Evolutionary conservation across 192 early-diverging fungal species (phyloP), one percentile per base, ranked within the genome.

Genomic region (Chytriomyces sp.): DNA sequence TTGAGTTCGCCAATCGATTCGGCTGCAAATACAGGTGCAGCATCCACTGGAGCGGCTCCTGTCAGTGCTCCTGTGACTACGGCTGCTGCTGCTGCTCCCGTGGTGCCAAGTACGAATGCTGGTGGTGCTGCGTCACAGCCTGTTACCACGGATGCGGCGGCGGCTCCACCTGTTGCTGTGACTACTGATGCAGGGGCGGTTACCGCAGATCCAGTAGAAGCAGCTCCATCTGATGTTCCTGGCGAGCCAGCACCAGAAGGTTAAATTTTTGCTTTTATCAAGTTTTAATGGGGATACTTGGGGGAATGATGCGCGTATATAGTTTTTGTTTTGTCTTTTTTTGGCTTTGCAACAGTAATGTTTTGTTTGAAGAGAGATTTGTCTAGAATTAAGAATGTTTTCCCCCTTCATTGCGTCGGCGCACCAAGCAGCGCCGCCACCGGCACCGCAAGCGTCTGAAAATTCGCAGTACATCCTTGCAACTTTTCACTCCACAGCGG

Each of bases 401-500:
- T 2, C 28, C 35, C 35, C 35, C 4, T 35, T 35, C 35, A 35
- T 35, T 35, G 35, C 1, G 35, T 43, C 44, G 49, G 69, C n/a
- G 57, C 69, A 10, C 57, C 71, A 44, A 73, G 18, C 8, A 62
- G 26, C 5, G 26, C 11, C 35, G 28, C 60, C 9, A 73, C 57
- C 6, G 23, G 18, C 28, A 23, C 6, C 35, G 66, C 63, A 3
- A 50, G 16, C 10, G 11, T 49, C 47, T 49, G 23, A 65, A 75
- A 75, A 43, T 75, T 47, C 9, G 46, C 73, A 28, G 73, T 75
- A 62, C 73, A 75, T 6, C 62, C 73, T 5, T 26, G 9, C 44
- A 75, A 28, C 1, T 23, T 24, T 11, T 75, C 18, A 46, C 73
- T 75, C 73, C 73, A 75, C 73, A 75, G 5, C 16, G 46, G 26